Evolutionary conservation across 345 rosid genomes (phyloP), one percentile per base, ranked within the genome.

Genomic region (Rhizophora mangle): DNA sequence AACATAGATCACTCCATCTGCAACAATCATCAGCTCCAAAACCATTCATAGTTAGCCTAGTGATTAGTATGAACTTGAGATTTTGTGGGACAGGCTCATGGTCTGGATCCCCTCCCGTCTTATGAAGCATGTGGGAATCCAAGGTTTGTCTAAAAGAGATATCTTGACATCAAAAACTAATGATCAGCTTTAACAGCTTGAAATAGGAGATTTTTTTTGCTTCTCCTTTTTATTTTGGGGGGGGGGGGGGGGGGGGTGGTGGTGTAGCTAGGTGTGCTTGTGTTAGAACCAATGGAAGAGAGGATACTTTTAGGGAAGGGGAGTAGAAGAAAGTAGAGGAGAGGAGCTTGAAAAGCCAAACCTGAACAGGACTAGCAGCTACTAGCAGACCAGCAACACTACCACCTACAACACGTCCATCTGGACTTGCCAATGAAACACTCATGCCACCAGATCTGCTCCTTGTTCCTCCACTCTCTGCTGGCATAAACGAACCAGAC

Each of bases 361-460:
- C 98, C 95, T 91, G 98, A 52, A 91, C 88, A 0, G 96, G 95
- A 76, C 97, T 67, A 6, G 97, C 98, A 68, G 97, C 97, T 47
- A 94, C 81, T 60, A 94, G 86, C 60, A 88, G 90, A 37, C 98
- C 98, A 4, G 95, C 98, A 60, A 94, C 94, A 16, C 95, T 85
- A 7, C 98, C 98, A n/a, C 98, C 98, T 6, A 94, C 90, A 67
- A 94, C 97, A 24, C 95, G 91, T 15, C 97, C 98, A 71, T 94
- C 98, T 26, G 95, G 93, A 72, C 97, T 84, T 9, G 96, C 88
- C 76, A 94, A 80, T 32, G 97, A 91, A 64, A 94, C 90, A 30
- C 97, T 94, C 97, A 94, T 87, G 53, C 98, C 97, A 46, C 98
- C 98, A 4, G 97, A 88, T 81, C 97, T 81, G 82, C 97, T 88